Percentiles rank a stretch among this genome's conserved stretches.
Evolutionary conservation across 1,284 basidiomycete species (phyloP).

Genomic region (Crepidotus sp.): DNA sequence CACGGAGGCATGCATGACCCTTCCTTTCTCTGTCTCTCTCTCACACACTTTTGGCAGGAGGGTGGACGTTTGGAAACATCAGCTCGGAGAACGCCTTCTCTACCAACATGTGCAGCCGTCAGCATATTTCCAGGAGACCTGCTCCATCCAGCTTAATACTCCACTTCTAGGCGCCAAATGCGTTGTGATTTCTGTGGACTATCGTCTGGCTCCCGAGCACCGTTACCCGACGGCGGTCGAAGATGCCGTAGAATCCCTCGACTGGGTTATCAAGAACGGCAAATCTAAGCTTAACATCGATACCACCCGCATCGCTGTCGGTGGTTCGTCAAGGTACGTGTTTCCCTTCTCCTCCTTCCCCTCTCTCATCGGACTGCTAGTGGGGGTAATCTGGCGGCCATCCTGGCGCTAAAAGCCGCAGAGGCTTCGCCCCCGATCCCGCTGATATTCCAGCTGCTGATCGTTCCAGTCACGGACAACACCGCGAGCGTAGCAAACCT

Average conservation of each 20-base stretch:
- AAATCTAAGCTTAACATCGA: conserved; percentile 25
- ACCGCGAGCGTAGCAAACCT: conserved; percentile 40
- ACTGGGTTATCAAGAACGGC: conserved; percentile 48
- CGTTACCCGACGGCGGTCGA: conserved; percentile 68
- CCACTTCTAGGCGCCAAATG: conserved; percentile 37
- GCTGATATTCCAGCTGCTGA: conserved; percentile 53
- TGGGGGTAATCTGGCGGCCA: conserved; percentile 65
- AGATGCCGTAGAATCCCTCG: conserved; percentile 58
- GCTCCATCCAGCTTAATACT: not conserved
- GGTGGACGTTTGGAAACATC: conserved; percentile 64
- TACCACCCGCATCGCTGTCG: conserved; percentile 33
- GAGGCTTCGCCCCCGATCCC: conserved; percentile 42
- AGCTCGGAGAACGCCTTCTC: conserved; percentile 49
- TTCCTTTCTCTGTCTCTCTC: conserved; percentile 3
- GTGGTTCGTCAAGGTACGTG: conserved; percentile 59
- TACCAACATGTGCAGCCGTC: conserved; percentile 50
- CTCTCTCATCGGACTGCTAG: conserved; percentile 25
- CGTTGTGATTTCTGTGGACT: conserved; percentile 58
- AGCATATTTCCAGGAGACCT: conserved; percentile 15
- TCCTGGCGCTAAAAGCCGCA: conserved; percentile 56
- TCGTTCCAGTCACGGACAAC: conserved; percentile 69
- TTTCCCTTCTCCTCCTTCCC: conserved; percentile 1
- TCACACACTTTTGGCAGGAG: conserved; percentile 31
- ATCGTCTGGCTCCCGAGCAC: conserved; percentile 68
- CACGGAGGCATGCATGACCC: conserved; percentile 43